Percentiles rank a stretch among this genome's conserved stretches.
Conservation (phyloP, 345 rosid genomes). For the Eutrema heterophyllum region DNA sequence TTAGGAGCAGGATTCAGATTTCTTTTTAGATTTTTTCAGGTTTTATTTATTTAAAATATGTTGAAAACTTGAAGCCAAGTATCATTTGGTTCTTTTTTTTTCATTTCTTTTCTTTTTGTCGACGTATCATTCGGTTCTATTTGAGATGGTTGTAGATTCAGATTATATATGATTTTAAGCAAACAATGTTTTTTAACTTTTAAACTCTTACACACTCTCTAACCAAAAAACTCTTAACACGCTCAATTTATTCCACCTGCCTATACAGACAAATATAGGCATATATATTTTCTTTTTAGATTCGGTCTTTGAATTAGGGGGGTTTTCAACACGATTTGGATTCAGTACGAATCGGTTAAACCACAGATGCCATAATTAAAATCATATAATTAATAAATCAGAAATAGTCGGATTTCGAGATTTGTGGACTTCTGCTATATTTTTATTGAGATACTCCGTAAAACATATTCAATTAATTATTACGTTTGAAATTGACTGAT, state of each 20-base stretch:
- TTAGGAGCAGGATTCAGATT: neutral
- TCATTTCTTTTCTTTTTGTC: no score
- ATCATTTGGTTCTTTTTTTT: no score
- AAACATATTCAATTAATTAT: neutral
- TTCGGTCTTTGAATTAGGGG: no score
- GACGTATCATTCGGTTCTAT: no score
- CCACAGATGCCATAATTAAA: neutral
- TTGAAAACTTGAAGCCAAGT: neutral
- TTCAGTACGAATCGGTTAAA: neutral
- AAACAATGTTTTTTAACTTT: neutral
- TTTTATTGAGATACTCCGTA: neutral
- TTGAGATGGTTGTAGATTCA: no score
- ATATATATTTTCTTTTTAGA: neutral
- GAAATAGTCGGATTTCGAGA: neutral
- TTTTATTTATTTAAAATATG: neutral
- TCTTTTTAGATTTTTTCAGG: neutral
- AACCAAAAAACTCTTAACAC: no score
- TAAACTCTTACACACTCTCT: neutral
- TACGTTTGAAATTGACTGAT: slow-evolving; percentile 26
- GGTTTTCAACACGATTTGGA: neutral
- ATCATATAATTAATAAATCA: neutral
- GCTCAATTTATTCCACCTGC: no score
- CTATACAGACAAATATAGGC: neutral
- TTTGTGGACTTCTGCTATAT: neutral
- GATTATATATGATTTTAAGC: no score